Conservation (phyloP, 2,329 filamentous ascomycete species). For the Passalora sequoiae region DNA sequence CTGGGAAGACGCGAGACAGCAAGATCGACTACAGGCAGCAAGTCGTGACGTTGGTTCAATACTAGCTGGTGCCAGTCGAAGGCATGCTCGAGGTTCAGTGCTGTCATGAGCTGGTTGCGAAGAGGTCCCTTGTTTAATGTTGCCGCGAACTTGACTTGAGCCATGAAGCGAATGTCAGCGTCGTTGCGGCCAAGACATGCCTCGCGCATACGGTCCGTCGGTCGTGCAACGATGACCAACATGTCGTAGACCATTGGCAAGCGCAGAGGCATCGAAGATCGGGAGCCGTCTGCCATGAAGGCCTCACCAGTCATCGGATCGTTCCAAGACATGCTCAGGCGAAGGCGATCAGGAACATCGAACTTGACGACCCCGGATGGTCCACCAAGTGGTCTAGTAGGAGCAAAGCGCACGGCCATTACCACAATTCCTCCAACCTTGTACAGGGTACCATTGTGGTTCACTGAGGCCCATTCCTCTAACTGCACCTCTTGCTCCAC, state of each 20-base stretch:
- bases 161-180: neutral
- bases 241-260: conserved; percentile 9
- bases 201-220: neutral
- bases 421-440: conserved; percentile 13
- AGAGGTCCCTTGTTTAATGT: conserved; percentile 5
- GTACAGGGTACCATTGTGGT: conserved; percentile 13
- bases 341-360: conserved; percentile 15
- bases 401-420: conserved; percentile 15
- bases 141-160: conserved; percentile 7
- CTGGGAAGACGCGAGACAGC: neutral
- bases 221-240: conserved; percentile 9
- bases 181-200: conserved; percentile 3
- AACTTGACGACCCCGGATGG: conserved; percentile 46
- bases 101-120: conserved; percentile 11
- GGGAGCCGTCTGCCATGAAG: neutral
- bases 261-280: neutral
- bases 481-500: conserved; percentile 15
- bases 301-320: neutral
- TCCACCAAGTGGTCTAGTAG: conserved; percentile 11
- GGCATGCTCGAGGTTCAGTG: conserved; percentile 8
- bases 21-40: conserved; percentile 13
- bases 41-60: conserved; percentile 16
- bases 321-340: neutral
- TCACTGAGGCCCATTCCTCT: conserved; percentile 13
- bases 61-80: conserved; percentile 15